Percentiles rank a stretch among this genome's conserved stretches.
phyloP scores from a whole-genome alignment of 2,329 filamentous ascomycete genomes.

The Verticillium nonalfalfae region DNA sequence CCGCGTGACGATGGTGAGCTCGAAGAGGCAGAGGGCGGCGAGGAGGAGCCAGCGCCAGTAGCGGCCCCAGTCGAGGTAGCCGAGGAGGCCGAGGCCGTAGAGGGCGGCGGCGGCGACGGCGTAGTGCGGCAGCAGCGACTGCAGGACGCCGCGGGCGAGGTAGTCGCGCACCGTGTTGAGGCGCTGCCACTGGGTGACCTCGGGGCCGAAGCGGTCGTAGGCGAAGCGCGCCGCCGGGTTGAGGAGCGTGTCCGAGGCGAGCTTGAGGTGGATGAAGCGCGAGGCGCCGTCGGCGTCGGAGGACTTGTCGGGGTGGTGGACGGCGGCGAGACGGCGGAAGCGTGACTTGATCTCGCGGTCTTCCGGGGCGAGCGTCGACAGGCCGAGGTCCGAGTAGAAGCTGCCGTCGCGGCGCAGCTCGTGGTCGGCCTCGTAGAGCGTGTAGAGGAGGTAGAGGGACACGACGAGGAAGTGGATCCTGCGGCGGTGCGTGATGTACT shows the following conservation, averaged over 20 bases:
- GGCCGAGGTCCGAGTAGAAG: slow-evolving; percentile 73
- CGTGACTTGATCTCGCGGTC: slow-evolving; percentile 76
- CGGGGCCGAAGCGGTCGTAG: slow-evolving; percentile 83
- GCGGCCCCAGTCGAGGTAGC: slow-evolving; percentile 61
- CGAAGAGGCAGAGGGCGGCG: slow-evolving; percentile 45
- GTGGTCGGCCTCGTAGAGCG: slow-evolving; percentile 86
- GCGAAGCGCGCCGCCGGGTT: slow-evolving; percentile 74
- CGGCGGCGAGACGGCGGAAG: slow-evolving; percentile 69
- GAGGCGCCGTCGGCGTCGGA: slow-evolving; percentile 28
- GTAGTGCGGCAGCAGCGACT: slow-evolving; percentile 56
- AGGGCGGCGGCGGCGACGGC: slow-evolving; percentile 48
- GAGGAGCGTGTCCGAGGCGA: slow-evolving; percentile 75
- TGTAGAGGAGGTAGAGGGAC: slow-evolving; percentile 79
- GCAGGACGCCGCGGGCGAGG: slow-evolving; percentile 57
- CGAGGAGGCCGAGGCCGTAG: slow-evolving; percentile 55
- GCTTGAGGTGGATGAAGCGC: slow-evolving; percentile 76
- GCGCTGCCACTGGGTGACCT: slow-evolving; percentile 58
- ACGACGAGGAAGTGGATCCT: slow-evolving; percentile 81
- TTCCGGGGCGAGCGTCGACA: slow-evolving; percentile 55
- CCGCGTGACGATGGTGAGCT: slow-evolving; percentile 50
- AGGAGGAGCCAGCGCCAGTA: slow-evolving; percentile 61
- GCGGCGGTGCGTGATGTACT: slow-evolving; percentile 67
- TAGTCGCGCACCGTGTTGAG: slow-evolving; percentile 68
- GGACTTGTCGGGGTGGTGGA: slow-evolving; percentile 80
- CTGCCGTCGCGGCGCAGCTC: slow-evolving; percentile 64